Evolutionary conservation across 805 yeast species (phyloP).

Genomic region (Kluyveromyces siamensis): DNA sequence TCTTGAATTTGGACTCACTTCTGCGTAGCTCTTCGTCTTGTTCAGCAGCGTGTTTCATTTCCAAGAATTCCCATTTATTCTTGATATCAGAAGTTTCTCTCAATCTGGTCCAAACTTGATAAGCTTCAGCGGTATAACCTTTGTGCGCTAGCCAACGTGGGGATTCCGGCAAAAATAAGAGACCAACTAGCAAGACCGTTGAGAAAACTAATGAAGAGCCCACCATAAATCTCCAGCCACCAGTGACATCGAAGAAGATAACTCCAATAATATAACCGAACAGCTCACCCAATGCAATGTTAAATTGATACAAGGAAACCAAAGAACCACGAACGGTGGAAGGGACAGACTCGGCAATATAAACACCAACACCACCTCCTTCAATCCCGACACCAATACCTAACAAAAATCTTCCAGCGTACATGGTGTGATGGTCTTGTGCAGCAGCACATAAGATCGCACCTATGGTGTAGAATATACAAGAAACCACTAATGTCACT

Average conservation of each 20-base stretch:
- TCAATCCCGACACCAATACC: conserved; percentile 62
- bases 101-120: conserved; percentile 45
- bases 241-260: conserved; percentile 44
- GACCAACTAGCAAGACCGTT: conserved; percentile 39
- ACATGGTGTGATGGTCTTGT: conserved; percentile 37
- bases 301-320: conserved; percentile 55
- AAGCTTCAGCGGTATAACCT: conserved; percentile 43
- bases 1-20: conserved; percentile 30
- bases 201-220: conserved; percentile 57
- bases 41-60: conserved; percentile 44
- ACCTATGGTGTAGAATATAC: conserved; percentile 53
- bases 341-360: conserved; percentile 54
- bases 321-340: conserved; percentile 49
- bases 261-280: conserved; percentile 57
- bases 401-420: conserved; percentile 49
- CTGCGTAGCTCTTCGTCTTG: conserved; percentile 36
- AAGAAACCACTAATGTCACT: conserved; percentile 43
- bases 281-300: conserved; percentile 59
- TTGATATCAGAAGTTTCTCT: conserved; percentile 37
- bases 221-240: conserved; percentile 59
- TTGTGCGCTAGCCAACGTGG: conserved; percentile 53
- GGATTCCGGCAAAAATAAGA: conserved; percentile 50
- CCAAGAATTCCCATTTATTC: conserved; percentile 46
- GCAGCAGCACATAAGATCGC: conserved; percentile 51
- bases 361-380: conserved; percentile 56